phyloP scores from a whole-genome alignment of 106 monocot genomes.

The Dendrobium huoshanense region DNA sequence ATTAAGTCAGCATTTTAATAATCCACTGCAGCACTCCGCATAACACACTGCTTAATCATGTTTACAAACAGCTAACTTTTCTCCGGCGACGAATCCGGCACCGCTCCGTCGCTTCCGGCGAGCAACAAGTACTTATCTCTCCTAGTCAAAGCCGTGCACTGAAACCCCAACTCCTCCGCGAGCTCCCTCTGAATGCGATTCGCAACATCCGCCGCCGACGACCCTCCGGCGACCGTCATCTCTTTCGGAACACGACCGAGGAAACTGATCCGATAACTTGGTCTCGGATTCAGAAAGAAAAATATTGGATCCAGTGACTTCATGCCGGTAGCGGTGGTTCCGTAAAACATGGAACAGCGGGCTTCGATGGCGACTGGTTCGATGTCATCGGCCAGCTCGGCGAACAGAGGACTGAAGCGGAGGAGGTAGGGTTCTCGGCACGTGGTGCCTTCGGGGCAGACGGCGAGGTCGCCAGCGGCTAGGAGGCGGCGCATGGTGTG shows the following conservation, averaged over 20 bases:
- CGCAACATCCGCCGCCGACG: slow-evolving; percentile 20
- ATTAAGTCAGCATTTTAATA: too few species aligned
- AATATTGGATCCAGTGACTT: slow-evolving; percentile 50
- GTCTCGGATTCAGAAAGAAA: slow-evolving; percentile 52
- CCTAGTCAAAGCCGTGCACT: slow-evolving; percentile 36
- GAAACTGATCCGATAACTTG: slow-evolving; percentile 18
- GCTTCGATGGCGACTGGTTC: slow-evolving; percentile 34
- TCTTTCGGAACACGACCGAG: slow-evolving; percentile 1
- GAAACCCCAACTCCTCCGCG: slow-evolving; percentile 25
- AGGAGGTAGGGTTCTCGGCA: slow-evolving; percentile 57
- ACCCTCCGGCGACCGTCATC: background rate
- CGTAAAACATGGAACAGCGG: slow-evolving; percentile 44
- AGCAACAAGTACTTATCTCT: slow-evolving; percentile 46
- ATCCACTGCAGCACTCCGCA: too few species aligned
- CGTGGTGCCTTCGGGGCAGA: slow-evolving; percentile 89
- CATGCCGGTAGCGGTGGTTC: slow-evolving; percentile 32
- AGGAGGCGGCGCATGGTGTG: slow-evolving; percentile 39
- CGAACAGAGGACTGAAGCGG: slow-evolving; percentile 55
- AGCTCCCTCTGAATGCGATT: slow-evolving; percentile 32
- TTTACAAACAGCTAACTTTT: too few species aligned
- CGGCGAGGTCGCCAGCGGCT: slow-evolving; percentile 53
- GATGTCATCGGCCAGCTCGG: slow-evolving; percentile 28
- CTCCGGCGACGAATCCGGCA: background rate
- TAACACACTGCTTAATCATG: too few species aligned
- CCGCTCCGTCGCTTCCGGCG: slow-evolving; percentile 31